phyloP scores from a whole-genome alignment of 768 basidiomycete genomes.

The Rhizopogon salebrosus region DNA sequence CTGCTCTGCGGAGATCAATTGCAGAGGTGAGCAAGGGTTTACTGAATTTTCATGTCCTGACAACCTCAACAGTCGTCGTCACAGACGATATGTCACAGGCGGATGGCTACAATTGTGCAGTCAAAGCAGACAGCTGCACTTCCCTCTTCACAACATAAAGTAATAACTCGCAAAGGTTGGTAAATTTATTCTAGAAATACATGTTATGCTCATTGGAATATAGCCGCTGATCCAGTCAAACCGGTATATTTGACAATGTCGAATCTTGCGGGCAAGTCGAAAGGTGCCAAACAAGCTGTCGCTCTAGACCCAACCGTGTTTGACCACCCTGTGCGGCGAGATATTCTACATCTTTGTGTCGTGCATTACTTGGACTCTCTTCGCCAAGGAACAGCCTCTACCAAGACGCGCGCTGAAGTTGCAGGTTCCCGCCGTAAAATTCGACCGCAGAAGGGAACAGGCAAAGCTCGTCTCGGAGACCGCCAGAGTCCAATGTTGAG shows the following conservation, averaged over 20 bases:
- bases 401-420: slow-evolving; percentile 90
- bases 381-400: slow-evolving; percentile 88
- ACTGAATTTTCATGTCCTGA: background rate
- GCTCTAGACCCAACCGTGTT: slow-evolving; percentile 81
- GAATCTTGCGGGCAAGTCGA: slow-evolving; percentile 41
- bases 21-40: slow-evolving; percentile 8
- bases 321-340: slow-evolving; percentile 80
- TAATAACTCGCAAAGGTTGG: slow-evolving; percentile 13
- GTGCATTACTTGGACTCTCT: slow-evolving; percentile 82
- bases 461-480: slow-evolving; percentile 86
- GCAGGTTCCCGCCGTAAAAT: slow-evolving; percentile 87
- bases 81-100: slow-evolving; percentile 4
- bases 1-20: slow-evolving; percentile 10
- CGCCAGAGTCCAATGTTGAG: slow-evolving; percentile 80
- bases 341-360: slow-evolving; percentile 91
- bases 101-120: slow-evolving; percentile 9
- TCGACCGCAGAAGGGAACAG: slow-evolving; percentile 86
- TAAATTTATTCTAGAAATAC: slow-evolving; percentile 3
- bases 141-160: background rate
- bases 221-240: slow-evolving; percentile 34
- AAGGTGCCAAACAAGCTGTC: slow-evolving; percentile 43
- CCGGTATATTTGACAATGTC: slow-evolving; percentile 64
- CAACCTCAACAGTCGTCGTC: background rate
- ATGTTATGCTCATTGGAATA: slow-evolving; percentile 4
- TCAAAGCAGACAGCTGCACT: background rate